Evolutionary conservation across 495 filamentous ascomycete genomes (phyloP).

Genomic region (Penicillium macrosclerotiorum): DNA sequence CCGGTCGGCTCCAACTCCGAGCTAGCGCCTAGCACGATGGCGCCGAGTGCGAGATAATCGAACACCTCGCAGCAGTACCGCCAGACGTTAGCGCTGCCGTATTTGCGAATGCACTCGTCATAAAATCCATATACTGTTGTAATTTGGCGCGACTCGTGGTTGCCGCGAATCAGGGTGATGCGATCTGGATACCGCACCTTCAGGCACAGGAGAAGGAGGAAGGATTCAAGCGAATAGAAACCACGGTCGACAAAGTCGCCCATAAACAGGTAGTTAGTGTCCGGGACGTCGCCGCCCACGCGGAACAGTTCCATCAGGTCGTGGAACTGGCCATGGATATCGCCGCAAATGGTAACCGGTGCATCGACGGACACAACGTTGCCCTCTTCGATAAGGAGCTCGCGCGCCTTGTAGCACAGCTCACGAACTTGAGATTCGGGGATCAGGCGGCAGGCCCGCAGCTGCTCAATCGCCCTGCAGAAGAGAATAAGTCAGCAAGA

Average conservation of each 20-base stretch:
- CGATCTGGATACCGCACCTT: constrained; percentile 98
- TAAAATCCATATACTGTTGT: constrained; percentile 99
- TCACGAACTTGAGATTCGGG: constrained; percentile 93
- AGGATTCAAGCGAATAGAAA: constrained; percentile 96
- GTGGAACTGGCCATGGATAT: constrained; percentile 98
- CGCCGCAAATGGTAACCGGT: constrained; percentile 97
- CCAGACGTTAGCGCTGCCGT: constrained; percentile 97
- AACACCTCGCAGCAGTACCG: constrained; percentile 98
- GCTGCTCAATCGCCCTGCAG: constrained; percentile 84
- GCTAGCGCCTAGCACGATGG: constrained; percentile 86
- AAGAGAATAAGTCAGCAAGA: constrained; percentile 13
- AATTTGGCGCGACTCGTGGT: constrained; percentile 97
- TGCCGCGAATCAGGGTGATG: constrained; percentile 94
- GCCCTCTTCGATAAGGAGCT: constrained; percentile 95
- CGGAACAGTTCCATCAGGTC: constrained; percentile 98
- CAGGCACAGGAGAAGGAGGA: constrained; percentile 88
- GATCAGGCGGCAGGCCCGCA: constrained; percentile 93
- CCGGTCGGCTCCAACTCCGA: constrained; percentile 60
- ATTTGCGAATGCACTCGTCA: constrained; percentile 96
- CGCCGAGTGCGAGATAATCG: constrained; percentile 94
- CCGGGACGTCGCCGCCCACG: constrained; percentile 91
- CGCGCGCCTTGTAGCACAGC: constrained; percentile 95
- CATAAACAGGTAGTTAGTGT: constrained; percentile 99
- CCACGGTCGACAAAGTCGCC: constrained; percentile 98
- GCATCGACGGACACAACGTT: constrained; percentile 96